Conservation (phyloP, 257 asterid genomes). For the Nicotiana otophora region DNA sequence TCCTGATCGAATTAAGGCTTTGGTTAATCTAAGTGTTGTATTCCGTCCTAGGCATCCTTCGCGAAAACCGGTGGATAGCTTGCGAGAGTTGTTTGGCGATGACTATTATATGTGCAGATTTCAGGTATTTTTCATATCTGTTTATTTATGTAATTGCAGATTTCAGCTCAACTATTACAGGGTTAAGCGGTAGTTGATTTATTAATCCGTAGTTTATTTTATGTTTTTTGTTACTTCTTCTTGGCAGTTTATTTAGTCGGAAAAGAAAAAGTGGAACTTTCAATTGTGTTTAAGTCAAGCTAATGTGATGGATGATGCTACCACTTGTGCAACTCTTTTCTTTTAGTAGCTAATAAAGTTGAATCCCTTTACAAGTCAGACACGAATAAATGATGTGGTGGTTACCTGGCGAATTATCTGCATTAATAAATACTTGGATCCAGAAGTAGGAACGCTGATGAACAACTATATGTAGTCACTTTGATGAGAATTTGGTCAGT, state of each 20-base stretch:
- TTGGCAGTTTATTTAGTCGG: neutral
- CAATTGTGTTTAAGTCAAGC: neutral
- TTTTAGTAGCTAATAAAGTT: neutral
- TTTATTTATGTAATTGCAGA: constrained; percentile 27
- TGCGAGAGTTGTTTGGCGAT: constrained; percentile 59
- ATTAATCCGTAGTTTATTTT: neutral
- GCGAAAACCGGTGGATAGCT: constrained; percentile 48
- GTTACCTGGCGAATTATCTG: neutral
- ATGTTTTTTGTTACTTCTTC: neutral
- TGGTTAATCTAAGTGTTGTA: constrained; percentile 62
- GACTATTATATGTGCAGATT: constrained; percentile 81
- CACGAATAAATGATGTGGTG: neutral
- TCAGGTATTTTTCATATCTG: constrained; percentile 35
- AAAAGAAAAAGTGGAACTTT: neutral
- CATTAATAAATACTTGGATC: neutral
- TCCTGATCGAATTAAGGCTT: constrained; percentile 61
- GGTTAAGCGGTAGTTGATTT: neutral
- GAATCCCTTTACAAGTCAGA: neutral
- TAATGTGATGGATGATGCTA: neutral
- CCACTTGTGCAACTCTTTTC: neutral
- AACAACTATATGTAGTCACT: neutral
- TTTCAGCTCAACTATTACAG: constrained; percentile 45
- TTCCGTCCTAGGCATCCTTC: constrained; percentile 57
- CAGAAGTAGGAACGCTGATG: neutral
- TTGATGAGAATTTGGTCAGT: neutral